phyloP scores from a whole-genome alignment of 352 stramenopile genomes.

The Lagenidium sp. region DNA sequence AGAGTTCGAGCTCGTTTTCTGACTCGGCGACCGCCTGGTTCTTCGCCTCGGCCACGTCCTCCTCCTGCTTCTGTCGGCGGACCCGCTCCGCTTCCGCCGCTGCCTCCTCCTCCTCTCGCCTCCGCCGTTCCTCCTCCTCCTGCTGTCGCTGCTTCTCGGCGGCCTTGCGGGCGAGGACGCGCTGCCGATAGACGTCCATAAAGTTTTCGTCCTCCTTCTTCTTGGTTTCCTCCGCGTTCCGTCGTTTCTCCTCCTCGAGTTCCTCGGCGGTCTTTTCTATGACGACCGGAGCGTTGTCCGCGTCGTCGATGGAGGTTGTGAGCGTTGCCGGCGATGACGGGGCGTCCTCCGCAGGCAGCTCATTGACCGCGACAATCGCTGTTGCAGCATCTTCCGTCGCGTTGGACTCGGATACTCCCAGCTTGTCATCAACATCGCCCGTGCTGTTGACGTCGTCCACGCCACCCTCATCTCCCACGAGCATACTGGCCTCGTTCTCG shows the following conservation, averaged over 20 bases:
- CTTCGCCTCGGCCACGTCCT: no score
- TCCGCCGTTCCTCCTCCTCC: constrained; percentile 26
- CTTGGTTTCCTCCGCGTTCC: constrained; percentile 33
- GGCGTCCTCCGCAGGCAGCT: no score
- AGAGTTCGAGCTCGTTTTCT: constrained; percentile 49
- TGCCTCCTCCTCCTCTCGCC: constrained; percentile 7
- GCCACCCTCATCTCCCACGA: no score
- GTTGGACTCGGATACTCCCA: no score
- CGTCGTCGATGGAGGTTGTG: no score
- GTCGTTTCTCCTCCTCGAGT: constrained; percentile 1
- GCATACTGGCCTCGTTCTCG: no score
- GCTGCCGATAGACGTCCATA: constrained; percentile 57
- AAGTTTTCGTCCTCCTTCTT: constrained; percentile 43
- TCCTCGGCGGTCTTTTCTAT: background rate
- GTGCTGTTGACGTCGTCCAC: no score
- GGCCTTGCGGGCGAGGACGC: constrained; percentile 48
- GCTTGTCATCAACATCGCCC: no score
- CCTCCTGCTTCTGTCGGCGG: background rate
- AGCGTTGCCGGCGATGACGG: background rate
- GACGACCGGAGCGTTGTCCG: background rate
- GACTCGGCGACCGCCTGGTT: constrained; percentile 22
- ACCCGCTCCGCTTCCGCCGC: background rate
- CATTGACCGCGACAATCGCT: no score
- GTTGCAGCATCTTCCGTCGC: no score
- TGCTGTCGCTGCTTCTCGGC: constrained; percentile 48